Base-by-base conservation (phyloP, 345 rosid genomes). In the Turritis glabra region DNA sequence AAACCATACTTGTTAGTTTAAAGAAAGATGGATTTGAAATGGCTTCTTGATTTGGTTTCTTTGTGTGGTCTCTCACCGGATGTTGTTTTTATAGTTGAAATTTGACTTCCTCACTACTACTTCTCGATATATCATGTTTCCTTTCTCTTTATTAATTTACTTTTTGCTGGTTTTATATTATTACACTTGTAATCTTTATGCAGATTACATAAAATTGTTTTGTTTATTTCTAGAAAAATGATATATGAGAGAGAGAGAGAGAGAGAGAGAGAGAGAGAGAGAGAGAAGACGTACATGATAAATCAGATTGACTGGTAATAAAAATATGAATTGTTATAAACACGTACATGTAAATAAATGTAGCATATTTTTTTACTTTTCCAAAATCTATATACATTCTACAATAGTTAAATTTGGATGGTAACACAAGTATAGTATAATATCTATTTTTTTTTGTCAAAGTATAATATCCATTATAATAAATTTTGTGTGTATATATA, bases 41-140 rank as follows among this genome's bases (percentile, higher is more conserved):
- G 65, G 33, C 38, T 67, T 53, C 12, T 50, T 43, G 30, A 21
- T 50, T 51, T 76, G 47, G 57, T 61, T 30, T 62, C 23, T 21
- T 9, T 61, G 58, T 69, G 22, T 69, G 25, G 62, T 60, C 19
- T 76, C 75, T 63, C 67, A 21, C 18, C 6, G 11, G 41, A 51
- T 61, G 41, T 33, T 69, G 21, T 40, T 68, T 75, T 41, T 77
- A 77, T 77, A 77, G 71, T 55, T 27, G 71, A 62, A 54, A 3
- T 62, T 14, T 33, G 72, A 61, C 74, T 76, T 68, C 15, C 56
- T 68, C 69, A 75, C 64, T 76, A 76, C 74, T 77, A 64, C 80
- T 54, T 40, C 80, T 76, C 65, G 71, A 77, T 69, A 70, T 32
- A 71, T 44, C 71, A 33, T 21, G 43, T 56, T 57, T 29, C 25